Base-by-base conservation (phyloP, 202 grass and related monocot species). In the Carex arenaria region DNA sequence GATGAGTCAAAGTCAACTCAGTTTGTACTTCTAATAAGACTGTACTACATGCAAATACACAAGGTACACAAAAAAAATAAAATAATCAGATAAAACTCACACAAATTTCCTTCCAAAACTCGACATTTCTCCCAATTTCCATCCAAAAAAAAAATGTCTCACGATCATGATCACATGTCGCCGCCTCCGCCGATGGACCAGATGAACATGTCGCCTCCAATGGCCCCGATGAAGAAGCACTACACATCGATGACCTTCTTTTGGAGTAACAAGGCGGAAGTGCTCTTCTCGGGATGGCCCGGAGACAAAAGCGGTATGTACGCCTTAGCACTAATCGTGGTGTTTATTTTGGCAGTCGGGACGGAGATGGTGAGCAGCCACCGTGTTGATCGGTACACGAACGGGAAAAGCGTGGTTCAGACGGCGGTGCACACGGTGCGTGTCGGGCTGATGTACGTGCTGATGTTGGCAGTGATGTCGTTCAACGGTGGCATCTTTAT, bases 401-500 rank as follows among this genome's bases (percentile, higher is more conserved):
- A 0, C 31, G 13, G 18, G 45, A 45, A 49, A 70, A 82, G 86
- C 42, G 14, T 86, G 42, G 2, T 40, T 47, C 71, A 64, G 55
- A 72, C 89, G 5, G 88, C 30, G 7, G 52, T 90, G 85, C 73
- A 97, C 72, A 82, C 81, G 5, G 0, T 82, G 31, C 85, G 90
- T 59, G 72, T 94, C 43, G 90, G 84, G 5, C 28, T 67, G 4
- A 86, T 89, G 3, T 97, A 93, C 87, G 9, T 94, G 34, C 85
- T 97, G 72, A 97, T 94, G 94, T 90, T 94, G 19, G 92, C 94
- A n/a, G 81, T 97, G 86, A 94, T 94, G 94, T 97, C 92, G 8
- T 97, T 97, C 92, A 94, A 94, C 49, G 85, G 72, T 40, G 94
- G 87, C 49, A 89, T 94, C 79, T 81, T 97, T 63, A 78, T 97